Base-by-base conservation (phyloP, 1,284 basidiomycete genomes). In the Vanrija sp. region DNA sequence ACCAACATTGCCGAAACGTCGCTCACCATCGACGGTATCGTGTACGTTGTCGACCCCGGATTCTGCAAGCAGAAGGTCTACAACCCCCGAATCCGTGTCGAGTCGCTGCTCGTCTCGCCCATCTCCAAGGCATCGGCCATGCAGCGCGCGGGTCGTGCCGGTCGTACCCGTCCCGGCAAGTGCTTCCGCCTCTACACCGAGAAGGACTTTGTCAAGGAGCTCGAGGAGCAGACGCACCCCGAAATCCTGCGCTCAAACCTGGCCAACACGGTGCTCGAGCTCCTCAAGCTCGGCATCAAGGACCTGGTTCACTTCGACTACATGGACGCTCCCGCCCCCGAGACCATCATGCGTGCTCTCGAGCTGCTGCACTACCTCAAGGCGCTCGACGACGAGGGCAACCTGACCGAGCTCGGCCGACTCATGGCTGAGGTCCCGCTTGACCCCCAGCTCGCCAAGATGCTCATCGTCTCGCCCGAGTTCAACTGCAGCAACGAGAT, bases 1-100 rank as follows among this genome's bases (percentile, higher is more conserved):
- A 98, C 96, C 35, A 98, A 98, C 75, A 95, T 98, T 59, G 96
- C 96, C 8, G 95, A 98, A 77, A 98, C 96, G 0, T 96, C 92
- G 10, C 78, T 98, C 36, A 99, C 95, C 2, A 98, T 99, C 58
- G 95, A 98, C 65, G 96, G 95, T 22, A 98, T 99, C 68, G 93
- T 98, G 14, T 99, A 98, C 69, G 95, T 98, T 53, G 92, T 98
- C 42, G 95, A 98, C 72, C 93, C 96, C 0, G 95, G 95, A 0
- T 95, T 96, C 79, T 92, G 89, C 65, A 95, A 97, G 77, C 90
- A 97, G 77, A 98, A 94, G 72, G 89, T 97, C 49, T 97, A 97
- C 79, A 96, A 96, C 72, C 93, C 93, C 0, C 84, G 94, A 27
- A 96, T 98, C 64, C 85, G 96, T 60, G 93, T 98, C 41, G 95